These are phyloP conservation scores for Allantophomopsis cytisporea DNA, from an alignment of 2,329 filamentous ascomycete genomes.

Conservation along the genomic window DNA sequence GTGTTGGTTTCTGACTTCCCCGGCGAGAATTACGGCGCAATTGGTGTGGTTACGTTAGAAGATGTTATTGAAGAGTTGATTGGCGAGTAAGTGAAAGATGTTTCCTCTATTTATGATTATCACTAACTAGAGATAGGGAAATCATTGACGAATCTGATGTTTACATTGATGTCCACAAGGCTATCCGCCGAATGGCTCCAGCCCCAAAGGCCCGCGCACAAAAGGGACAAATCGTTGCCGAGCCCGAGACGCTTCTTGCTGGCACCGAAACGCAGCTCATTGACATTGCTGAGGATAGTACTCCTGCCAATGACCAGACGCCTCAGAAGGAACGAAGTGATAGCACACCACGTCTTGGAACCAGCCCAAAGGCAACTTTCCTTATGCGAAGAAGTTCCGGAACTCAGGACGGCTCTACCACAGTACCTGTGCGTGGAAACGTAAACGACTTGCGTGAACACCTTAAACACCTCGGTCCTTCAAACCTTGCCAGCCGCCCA, in stretches of 20 bases:
- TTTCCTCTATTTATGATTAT: too few species aligned
- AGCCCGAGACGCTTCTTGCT: conserved; percentile 22
- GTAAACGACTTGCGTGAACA: conserved; percentile 49
- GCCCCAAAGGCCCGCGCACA: conserved; percentile 60
- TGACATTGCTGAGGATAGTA: conserved; percentile 29
- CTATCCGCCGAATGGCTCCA: conserved; percentile 56
- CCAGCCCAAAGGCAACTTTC: conserved; percentile 32
- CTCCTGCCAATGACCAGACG: conserved; percentile 7
- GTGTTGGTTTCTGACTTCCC: conserved; percentile 77
- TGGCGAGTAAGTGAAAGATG: conserved; percentile 63
- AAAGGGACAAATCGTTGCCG: conserved; percentile 36
- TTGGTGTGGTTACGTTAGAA: conserved; percentile 90
- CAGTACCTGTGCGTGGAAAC: conserved; percentile 43
- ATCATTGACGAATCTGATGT: conserved; percentile 99
- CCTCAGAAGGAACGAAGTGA: neutral
- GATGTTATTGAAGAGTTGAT: conserved; percentile 98
- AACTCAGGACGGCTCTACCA: conserved; percentile 36
- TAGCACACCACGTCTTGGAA: conserved; percentile 5
- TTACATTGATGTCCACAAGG: conserved; percentile 96
- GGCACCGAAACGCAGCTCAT: conserved; percentile 21
- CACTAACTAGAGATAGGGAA: conserved; percentile 41
- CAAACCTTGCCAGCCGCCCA: conserved; percentile 51
- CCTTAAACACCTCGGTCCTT: conserved; percentile 51
- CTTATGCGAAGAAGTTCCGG: conserved; percentile 44
- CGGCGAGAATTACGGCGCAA: conserved; percentile 78